Base-by-base conservation (phyloP, 805 yeast species). In the Pichia nanzhaoensis region DNA sequence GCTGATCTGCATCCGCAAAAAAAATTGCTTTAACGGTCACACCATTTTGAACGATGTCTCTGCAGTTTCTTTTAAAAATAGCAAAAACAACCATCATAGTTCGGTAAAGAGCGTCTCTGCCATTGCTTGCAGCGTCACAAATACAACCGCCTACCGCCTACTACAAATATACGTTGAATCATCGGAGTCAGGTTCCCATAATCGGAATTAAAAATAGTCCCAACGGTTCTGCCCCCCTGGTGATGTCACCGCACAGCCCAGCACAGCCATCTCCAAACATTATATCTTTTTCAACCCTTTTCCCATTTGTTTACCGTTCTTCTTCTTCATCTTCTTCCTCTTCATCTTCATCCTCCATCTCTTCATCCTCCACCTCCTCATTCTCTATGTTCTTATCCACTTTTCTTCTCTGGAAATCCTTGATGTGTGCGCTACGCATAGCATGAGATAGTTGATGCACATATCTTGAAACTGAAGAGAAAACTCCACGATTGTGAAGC, bases 351-450 rank as follows among this genome's bases (percentile, higher is more conserved):
- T 37, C 48, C 16, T 37, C 52, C 3, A 46, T 54, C 3, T 20
- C 30, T 13, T 34, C 47, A 7, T 41, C 46, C 8, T 39, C 46
- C 2, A 51, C 56, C 4, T 49, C 56, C 10, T 37, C 50, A 2
- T 32, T 38, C 16, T 24, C 33, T 13, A 61, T 65, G 9, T 39
- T 34, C 4, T 53, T 56, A 8, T 56, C 55, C 5, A 57, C 54
- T 52, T 69, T 74, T 44, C 80, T 73, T 55, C 90, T 74, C 64
- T 87, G 93, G 69, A 87, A 87, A 65, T 87, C 96, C 57, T 83
- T 82, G 33, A 85, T 80, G 56, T 87, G 95, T 0, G 95, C 96
- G 61, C 71, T 74, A 12, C 81, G 82, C 53, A 85, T 69, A 1
- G 78, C 75, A 41, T 73, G 72, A 4, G 78, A 66, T n/a, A 81